These are phyloP conservation scores for Fusarium oxysporum DNA, from an alignment of 2,329 filamentous ascomycete species.

Conservation along the genomic window DNA sequence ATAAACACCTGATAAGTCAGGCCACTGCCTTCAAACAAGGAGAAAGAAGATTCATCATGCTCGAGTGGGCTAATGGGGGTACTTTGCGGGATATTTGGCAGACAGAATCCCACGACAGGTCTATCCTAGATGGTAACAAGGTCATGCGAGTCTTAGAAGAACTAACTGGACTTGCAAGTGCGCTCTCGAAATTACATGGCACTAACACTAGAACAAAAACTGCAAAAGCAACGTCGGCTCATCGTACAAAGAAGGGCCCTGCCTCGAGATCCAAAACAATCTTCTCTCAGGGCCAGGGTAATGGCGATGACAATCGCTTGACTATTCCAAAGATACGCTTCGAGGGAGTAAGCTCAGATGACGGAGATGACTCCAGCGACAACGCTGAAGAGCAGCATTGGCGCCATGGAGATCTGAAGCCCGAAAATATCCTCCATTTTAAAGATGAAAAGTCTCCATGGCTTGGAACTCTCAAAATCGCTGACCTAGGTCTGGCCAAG, in stretches of 20 bases:
- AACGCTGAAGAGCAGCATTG: constrained; percentile 5
- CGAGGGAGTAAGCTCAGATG: neutral
- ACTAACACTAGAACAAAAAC: neutral
- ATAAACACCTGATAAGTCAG: constrained; percentile 19
- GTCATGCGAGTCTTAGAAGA: constrained; percentile 21
- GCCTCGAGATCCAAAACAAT: neutral
- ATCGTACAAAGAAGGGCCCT: neutral
- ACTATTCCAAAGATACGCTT: neutral
- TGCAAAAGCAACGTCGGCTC: neutral
- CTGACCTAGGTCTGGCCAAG: constrained; percentile 26
- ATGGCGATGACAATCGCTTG: neutral
- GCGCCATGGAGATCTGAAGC: constrained; percentile 34
- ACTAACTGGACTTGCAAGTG: constrained; percentile 14
- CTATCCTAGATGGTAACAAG: neutral
- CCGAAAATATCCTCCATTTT: constrained; percentile 30
- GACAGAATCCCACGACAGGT: neutral
- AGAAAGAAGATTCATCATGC: constrained; percentile 16
- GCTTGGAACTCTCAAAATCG: constrained; percentile 28
- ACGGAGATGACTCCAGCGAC: neutral
- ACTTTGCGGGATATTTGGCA: constrained; percentile 29
- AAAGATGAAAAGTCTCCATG: neutral
- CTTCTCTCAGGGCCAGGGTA: neutral
- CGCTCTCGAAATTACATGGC: constrained; percentile 19
- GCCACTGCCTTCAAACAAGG: constrained; percentile 15
- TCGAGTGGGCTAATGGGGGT: constrained; percentile 30